Base-by-base conservation (phyloP, 2,329 filamentous ascomycete genomes). In the Xylariaceae sp. region DNA sequence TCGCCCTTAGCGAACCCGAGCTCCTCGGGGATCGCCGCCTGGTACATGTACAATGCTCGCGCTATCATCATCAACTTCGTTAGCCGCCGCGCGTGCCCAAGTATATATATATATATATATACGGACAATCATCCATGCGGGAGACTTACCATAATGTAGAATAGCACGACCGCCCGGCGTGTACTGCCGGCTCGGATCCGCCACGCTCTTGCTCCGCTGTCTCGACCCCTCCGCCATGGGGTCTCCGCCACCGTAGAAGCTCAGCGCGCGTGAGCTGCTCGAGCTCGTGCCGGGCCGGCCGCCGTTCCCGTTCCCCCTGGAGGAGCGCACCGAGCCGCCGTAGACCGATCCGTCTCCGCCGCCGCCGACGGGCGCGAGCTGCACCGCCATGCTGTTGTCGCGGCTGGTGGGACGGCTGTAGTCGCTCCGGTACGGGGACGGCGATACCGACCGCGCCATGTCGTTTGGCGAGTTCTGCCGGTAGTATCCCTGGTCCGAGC, bases 1-100 rank as follows among this genome's bases (percentile, higher is more conserved):
- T 99, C 96, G 46, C 93, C 93, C 77, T 99, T 99, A 45, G 82
- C 81, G 73, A 99, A 99, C 14, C 89, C 89, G 19, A 99, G 79
- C 75, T 99, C 96, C 71, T 98, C 95, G 0, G 93, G 91, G 56
- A 99, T 99, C 20, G 92, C 93, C 2, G 95, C 92, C 69, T 89
- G 87, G 73, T 99, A 99, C 78, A 91, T 87, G 74, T 98, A 99
- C 79, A 97, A 82, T 21, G 95, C 93, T 42, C 93, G 90, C 52
- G 95, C 95, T 98, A 66, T 47, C 40, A 60, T 41, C 50, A 66
- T 47, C 40, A 60, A 42, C 50, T 44, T n/a, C 43, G 50, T 55
- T 47, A 61, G 54, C 45, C 3, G 53, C 32, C n/a, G n/a, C n/a
- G n/a, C n/a, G n/a, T n/a, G n/a, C n/a, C n/a, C n/a, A n/a, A n/a